These are phyloP conservation scores for Voacanga thouarsii DNA, from an alignment of 257 asterid species.

Conservation along the genomic window DNA sequence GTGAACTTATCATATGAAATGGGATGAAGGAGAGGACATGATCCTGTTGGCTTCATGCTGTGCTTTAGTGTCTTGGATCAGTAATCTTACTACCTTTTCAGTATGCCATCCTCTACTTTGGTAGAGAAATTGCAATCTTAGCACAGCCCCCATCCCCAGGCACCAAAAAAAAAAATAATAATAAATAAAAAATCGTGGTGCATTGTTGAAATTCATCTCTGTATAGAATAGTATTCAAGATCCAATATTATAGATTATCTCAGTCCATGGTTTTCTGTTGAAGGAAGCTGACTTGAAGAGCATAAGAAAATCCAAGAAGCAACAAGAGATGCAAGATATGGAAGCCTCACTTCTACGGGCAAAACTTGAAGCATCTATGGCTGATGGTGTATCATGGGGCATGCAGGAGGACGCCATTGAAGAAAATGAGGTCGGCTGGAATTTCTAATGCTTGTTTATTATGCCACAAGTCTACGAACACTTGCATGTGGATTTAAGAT, in stretches of 20 bases:
- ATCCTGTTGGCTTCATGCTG: not conserved
- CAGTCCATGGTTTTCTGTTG: conserved; percentile 28
- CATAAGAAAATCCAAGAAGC: conserved; percentile 56
- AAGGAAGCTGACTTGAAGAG: conserved; percentile 87
- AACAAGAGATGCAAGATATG: conserved; percentile 76
- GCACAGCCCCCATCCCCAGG: not conserved
- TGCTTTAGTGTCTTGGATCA: not conserved
- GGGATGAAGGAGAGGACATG: not conserved
- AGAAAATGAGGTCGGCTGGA: conserved; percentile 74
- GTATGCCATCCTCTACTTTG: not conserved
- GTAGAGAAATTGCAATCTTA: not conserved
- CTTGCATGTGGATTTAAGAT: not conserved
- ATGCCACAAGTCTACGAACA: not conserved
- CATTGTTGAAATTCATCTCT: not conserved
- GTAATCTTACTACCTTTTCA: not conserved
- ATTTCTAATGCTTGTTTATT: conserved; percentile 1
- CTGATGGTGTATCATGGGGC: conserved; percentile 98
- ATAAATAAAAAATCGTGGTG: not conserved
- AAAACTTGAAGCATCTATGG: conserved; percentile 75
- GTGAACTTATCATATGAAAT: not conserved
- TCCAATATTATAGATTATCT: not conserved
- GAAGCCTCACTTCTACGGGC: conserved; percentile 91
- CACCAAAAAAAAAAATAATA: too few species aligned
- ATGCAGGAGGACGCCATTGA: conserved; percentile 94
- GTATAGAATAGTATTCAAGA: not conserved